These are phyloP conservation scores for Elsinoe batatas DNA, from an alignment of 2,329 filamentous ascomycete genomes.

Conservation along the genomic window DNA sequence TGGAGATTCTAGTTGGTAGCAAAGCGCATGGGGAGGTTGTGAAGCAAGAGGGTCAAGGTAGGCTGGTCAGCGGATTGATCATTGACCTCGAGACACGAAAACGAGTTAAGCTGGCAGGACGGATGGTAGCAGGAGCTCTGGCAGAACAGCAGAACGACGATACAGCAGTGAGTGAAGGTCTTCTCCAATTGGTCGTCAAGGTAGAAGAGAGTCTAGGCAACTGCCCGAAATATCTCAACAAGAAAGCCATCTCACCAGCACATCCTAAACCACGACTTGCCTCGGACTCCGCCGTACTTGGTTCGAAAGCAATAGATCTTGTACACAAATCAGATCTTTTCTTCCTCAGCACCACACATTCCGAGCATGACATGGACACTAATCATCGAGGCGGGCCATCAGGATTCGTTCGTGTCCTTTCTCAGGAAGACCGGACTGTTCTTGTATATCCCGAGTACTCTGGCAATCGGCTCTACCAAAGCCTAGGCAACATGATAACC, in stretches of 20 bases:
- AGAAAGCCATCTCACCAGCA: conserved; percentile 52
- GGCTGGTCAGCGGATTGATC: conserved; percentile 52
- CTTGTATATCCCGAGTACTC: conserved; percentile 76
- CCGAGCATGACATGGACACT: conserved; percentile 62
- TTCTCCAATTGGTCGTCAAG: conserved; percentile 53
- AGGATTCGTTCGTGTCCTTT: conserved; percentile 62
- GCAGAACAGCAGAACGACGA: conserved; percentile 27
- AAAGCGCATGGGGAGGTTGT: conserved; percentile 37
- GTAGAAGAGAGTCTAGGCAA: conserved; percentile 68
- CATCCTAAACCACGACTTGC: conserved; percentile 44
- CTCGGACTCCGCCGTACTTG: conserved; percentile 40
- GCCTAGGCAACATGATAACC: conserved; percentile 62
- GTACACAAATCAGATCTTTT: conserved; percentile 61
- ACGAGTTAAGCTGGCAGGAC: conserved; percentile 63
- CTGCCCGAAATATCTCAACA: conserved; percentile 80
- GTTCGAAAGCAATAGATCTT: conserved; percentile 47
- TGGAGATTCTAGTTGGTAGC: conserved; percentile 49
- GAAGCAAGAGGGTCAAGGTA: conserved; percentile 31
- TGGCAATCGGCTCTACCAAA: conserved; percentile 76
- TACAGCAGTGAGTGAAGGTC: conserved; percentile 21
- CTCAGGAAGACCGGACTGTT: conserved; percentile 41
- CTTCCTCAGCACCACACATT: conserved; percentile 62
- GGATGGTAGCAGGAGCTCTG: conserved; percentile 55
- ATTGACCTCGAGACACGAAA: conserved; percentile 58
- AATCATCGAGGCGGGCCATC: conserved; percentile 68